phyloP scores from a whole-genome alignment of 192 early-diverging fungal species.

The Piromyces finnis region DNA sequence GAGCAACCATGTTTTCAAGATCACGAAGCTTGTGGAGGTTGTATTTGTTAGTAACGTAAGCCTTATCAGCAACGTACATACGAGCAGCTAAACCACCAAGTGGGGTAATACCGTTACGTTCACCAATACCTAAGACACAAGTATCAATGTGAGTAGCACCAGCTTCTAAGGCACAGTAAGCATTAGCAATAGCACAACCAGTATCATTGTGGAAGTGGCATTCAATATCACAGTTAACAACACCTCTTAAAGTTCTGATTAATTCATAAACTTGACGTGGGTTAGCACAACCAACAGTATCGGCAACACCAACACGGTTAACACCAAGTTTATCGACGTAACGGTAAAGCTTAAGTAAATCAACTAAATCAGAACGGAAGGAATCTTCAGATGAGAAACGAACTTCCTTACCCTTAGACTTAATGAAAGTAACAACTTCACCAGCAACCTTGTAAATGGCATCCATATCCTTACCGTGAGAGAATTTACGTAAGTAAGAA shows the following conservation, averaged over 20 bases:
- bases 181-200: slow-evolving; percentile 96
- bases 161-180: slow-evolving; percentile 88
- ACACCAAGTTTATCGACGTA: slow-evolving; percentile 95
- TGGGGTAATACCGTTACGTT: slow-evolving; percentile 95
- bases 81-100: slow-evolving; percentile 85
- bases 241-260: slow-evolving; percentile 80
- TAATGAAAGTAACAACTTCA: slow-evolving; percentile 92
- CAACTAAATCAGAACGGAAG: slow-evolving; percentile 91
- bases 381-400: slow-evolving; percentile 97
- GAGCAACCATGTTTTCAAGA: slow-evolving; percentile 90
- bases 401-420: slow-evolving; percentile 88
- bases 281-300: slow-evolving; percentile 96
- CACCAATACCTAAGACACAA: slow-evolving; percentile 92
- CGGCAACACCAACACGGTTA: slow-evolving; percentile 95
- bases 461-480: slow-evolving; percentile 98
- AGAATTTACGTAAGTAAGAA: slow-evolving; percentile 90
- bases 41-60: slow-evolving; percentile 88
- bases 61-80: slow-evolving; percentile 85
- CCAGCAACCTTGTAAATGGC: slow-evolving; percentile 90
- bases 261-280: slow-evolving; percentile 96
- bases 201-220: slow-evolving; percentile 99
- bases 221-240: slow-evolving; percentile 96
- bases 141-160: slow-evolving; percentile 98
- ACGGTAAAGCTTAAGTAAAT: slow-evolving; percentile 89
- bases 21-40: slow-evolving; percentile 81